phyloP scores from a whole-genome alignment of 192 early-diverging fungal genomes.

The Rhizoclosmatium globosum region DNA sequence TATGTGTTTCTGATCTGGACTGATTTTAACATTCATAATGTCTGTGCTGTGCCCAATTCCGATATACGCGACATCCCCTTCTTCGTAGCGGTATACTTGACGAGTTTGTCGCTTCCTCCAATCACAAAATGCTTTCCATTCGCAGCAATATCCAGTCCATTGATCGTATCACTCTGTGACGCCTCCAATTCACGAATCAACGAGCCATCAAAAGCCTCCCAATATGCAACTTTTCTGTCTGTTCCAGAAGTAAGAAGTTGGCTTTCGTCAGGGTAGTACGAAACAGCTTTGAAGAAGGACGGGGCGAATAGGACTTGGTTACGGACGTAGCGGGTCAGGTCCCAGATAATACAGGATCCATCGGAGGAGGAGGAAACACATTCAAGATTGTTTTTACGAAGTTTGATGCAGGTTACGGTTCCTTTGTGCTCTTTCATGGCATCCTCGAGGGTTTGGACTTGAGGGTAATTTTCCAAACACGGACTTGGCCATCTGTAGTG shows the following conservation, averaged over 20 bases:
- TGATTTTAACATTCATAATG: slow-evolving; percentile 66
- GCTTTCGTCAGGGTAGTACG: slow-evolving; percentile 66
- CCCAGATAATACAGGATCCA: slow-evolving; percentile 69
- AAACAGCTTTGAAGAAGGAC: slow-evolving; percentile 64
- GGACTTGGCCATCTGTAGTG: slow-evolving; percentile 61
- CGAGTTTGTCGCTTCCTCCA: slow-evolving; percentile 67
- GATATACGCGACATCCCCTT: slow-evolving; percentile 60
- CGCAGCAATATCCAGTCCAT: slow-evolving; percentile 63
- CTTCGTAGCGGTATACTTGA: slow-evolving; percentile 71
- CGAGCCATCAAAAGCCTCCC: slow-evolving; percentile 69
- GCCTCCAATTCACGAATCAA: slow-evolving; percentile 69
- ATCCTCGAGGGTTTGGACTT: slow-evolving; percentile 55
- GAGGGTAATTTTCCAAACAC: slow-evolving; percentile 62
- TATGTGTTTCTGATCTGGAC: slow-evolving; percentile 56
- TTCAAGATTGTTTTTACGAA: slow-evolving; percentile 65
- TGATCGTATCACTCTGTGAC: slow-evolving; percentile 65
- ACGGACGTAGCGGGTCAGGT: slow-evolving; percentile 65
- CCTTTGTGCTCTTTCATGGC: slow-evolving; percentile 72
- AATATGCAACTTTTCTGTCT: slow-evolving; percentile 70
- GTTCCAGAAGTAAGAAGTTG: slow-evolving; percentile 66
- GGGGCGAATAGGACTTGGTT: slow-evolving; percentile 71
- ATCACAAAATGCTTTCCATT: slow-evolving; percentile 65
- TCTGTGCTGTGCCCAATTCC: slow-evolving; percentile 69
- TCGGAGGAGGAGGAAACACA: slow-evolving; percentile 64
- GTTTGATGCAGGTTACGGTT: slow-evolving; percentile 68